phyloP scores from a whole-genome alignment of 148 eudicot species.

The Chenopodium formosanum region DNA sequence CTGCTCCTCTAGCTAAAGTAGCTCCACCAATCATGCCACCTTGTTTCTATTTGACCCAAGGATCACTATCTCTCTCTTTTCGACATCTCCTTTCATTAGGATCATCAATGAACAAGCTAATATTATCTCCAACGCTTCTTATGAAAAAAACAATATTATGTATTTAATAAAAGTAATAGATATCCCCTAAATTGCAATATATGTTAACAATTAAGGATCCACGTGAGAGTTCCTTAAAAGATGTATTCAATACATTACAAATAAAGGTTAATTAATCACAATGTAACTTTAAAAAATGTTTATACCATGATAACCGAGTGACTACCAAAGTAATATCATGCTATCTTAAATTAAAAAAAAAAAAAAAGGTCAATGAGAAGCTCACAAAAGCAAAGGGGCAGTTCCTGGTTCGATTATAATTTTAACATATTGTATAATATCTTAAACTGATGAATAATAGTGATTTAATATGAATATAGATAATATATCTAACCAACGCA shows the following conservation, averaged over 20 bases:
- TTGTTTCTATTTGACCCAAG: constrained; percentile 74
- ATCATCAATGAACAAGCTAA: constrained; percentile 81
- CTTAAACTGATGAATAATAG: too few species aligned
- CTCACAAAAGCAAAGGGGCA: too few species aligned
- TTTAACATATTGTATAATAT: too few species aligned
- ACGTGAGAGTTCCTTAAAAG: neutral
- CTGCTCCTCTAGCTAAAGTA: constrained; percentile 82
- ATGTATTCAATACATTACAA: neutral
- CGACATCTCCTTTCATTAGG: constrained; percentile 49
- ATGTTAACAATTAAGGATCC: neutral
- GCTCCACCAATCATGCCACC: constrained; percentile 86
- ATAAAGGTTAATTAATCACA: constrained; percentile 35
- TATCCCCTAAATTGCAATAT: too few species aligned
- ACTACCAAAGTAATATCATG: neutral
- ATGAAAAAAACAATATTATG: constrained; percentile 10
- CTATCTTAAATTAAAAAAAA: neutral
- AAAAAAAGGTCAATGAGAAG: too few species aligned
- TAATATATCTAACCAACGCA: too few species aligned
- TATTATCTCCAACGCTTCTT: constrained; percentile 79
- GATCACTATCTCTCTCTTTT: constrained; percentile 40
- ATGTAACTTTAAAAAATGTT: constrained; percentile 64
- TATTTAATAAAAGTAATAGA: too few species aligned
- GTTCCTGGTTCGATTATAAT: too few species aligned
- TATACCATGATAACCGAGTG: constrained; percentile 1
- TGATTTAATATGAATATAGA: too few species aligned